Base-by-base conservation (phyloP, 352 stramenopile genomes). In the Pythium utonaiense region DNA sequence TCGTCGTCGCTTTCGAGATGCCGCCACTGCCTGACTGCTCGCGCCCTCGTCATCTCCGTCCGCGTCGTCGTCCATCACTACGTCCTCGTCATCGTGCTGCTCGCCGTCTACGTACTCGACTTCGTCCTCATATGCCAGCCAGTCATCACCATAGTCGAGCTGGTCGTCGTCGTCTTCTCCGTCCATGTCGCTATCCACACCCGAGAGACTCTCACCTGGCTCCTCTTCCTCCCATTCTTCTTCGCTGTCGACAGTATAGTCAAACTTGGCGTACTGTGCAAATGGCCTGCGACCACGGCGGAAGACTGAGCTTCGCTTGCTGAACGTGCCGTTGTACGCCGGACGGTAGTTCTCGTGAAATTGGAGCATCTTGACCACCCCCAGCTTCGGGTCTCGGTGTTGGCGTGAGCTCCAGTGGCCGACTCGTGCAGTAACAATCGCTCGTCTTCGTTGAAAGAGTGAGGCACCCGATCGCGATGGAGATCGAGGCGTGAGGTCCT, bases 141-240 rank as follows among this genome's bases (percentile, higher is more conserved):
- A 95, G 38, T 91, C 60, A 44, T 95, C 86, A 16, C 76, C 82
- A 54, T 95, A 95, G 50, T 95, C 86, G 47, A 95, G 71, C 56
- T 86, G 78, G 48, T 91, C 80, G 6, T 92, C 83, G 16, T 88
- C 80, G 1, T 85, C 88, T 25, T 92, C 82, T 13, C 90, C 84
- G 9, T 72, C 78, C 31, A 70, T 56, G 57, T 93, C 83, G 52
- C 72, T 87, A 22, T 91, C 81, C 17, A 73, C 83, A 24, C 76
- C 80, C 7, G 84, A 94, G 13, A 95, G 58, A 63, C 79, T 91
- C 69, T 95, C 86, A 16, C 86, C 86, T 16, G 85, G 80, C 38
- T 95, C 86, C 50, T 95, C 86, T 59, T 95, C 86, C 59, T 95
- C 86, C 86, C 86, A 95, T 55, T 95, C 86, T 53, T 94, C 85